Evolutionary conservation across 2,329 filamentous ascomycete species (phyloP), one percentile per base, ranked within the genome.

Genomic region (Elsinoe necatrix): DNA sequence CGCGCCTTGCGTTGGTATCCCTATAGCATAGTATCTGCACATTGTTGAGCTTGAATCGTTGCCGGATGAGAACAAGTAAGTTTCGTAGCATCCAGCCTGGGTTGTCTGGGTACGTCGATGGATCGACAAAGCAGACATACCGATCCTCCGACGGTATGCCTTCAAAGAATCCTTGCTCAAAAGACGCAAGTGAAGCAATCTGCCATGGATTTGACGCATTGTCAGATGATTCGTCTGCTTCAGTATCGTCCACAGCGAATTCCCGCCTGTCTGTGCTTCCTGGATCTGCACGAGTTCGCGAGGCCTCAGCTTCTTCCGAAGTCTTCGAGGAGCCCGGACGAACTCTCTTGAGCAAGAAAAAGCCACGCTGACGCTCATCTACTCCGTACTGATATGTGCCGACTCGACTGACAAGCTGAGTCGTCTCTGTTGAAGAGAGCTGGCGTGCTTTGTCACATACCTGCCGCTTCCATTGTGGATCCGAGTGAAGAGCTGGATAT

Each of bases 81-180:
- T 98, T 98, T 54, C 93, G 80, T 50, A 98, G 73, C 68, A 92
- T 89, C 93, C 93, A 98, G 0, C 90, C 90, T 1, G 93, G 92
- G 50, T 90, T 87, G 58, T 87, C 81, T 0, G 84, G 76, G 67
- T 95, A 97, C 18, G 89, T 95, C 0, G 93, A 97, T 0, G 93
- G 88, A 68, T 98, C 93, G 18, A 87, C 87, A 68, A 98, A 97
- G 52, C 86, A 84, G 18, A 97, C 80, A 67, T 85, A 96, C 60
- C 81, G 81, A 69, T 97, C 88, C 62, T 86, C 79, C n/a, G 82
- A 77, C 2, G 80, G 73, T 5, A 86, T 77, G 18, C 80, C 79
- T 45, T 86, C 78, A 69, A 98, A 98, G 72, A 98, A 98, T 1
- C 88, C 90, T 21, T 79, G 80, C 67, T 98, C 93, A 64, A 87